phyloP scores from a whole-genome alignment of 2,329 filamentous ascomycete species.

The Alternaria burnsii region DNA sequence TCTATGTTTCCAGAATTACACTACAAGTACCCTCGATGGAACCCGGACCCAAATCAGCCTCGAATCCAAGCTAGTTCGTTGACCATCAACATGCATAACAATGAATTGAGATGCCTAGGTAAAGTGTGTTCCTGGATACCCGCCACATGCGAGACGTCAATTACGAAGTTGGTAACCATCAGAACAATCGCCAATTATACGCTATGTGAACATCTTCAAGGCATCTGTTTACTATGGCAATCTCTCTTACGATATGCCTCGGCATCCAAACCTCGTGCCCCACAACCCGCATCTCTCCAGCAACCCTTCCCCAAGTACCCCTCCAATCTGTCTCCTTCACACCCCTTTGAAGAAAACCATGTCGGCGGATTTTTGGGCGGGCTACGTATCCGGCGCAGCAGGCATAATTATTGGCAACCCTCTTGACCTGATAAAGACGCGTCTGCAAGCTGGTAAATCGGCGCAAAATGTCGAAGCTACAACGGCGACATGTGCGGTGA shows the following conservation, averaged over 20 bases:
- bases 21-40: neutral
- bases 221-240: neutral
- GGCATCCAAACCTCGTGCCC: slow-evolving; percentile 25
- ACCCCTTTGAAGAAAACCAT: slow-evolving; percentile 55
- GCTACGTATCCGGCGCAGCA: slow-evolving; percentile 84
- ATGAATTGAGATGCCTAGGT: neutral
- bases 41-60: neutral
- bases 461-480: slow-evolving; percentile 25
- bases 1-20: neutral
- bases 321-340: slow-evolving; percentile 16
- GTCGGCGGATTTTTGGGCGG: slow-evolving; percentile 93
- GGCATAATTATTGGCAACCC: slow-evolving; percentile 92
- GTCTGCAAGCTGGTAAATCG: slow-evolving; percentile 71
- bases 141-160: neutral
- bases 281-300: slow-evolving; percentile 12
- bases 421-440: slow-evolving; percentile 80
- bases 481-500: slow-evolving; percentile 5
- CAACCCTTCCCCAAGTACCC: slow-evolving; percentile 16
- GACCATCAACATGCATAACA: neutral
- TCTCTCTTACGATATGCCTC: neutral
- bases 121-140: neutral
- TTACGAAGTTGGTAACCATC: neutral
- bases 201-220: neutral
- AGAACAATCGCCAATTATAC: neutral
- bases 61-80: fast-evolving